Evolutionary conservation across 2,329 filamentous ascomycete genomes (phyloP).

Genomic region (Venturia asperata): DNA sequence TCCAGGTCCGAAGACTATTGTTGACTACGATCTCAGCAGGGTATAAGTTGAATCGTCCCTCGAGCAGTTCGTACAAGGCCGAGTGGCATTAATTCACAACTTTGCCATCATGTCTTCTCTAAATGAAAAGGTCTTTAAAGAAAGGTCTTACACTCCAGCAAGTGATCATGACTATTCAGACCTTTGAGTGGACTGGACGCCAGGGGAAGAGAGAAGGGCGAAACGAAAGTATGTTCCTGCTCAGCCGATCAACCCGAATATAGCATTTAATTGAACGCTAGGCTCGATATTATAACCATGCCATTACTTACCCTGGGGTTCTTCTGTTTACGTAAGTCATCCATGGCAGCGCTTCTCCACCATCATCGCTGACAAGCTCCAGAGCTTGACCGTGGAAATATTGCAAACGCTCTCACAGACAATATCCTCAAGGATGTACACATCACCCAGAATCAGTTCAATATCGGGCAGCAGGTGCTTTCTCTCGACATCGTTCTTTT

Average conservation of each 20-base stretch:
- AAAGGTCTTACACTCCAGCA: neutral
- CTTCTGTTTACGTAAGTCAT: slow-evolving; percentile 24
- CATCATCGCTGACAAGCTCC: slow-evolving; percentile 26
- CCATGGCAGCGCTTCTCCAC: neutral
- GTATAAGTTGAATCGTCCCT: too few relatives aligned
- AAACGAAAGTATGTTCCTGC: slow-evolving; percentile 20
- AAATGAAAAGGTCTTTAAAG: neutral
- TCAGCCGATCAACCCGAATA: neutral
- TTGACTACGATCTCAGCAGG: too few relatives aligned
- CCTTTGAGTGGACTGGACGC: slow-evolving; percentile 20
- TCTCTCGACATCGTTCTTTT: slow-evolving; percentile 22
- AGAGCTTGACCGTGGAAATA: slow-evolving; percentile 34
- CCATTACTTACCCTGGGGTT: slow-evolving; percentile 27
- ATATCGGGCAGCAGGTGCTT: slow-evolving; percentile 24
- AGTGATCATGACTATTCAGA: neutral
- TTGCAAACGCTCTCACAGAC: slow-evolving; percentile 25
- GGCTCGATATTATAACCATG: slow-evolving; percentile 24
- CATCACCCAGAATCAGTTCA: slow-evolving; percentile 26
- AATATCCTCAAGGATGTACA: slow-evolving; percentile 25
- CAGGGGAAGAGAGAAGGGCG: slow-evolving; percentile 19
- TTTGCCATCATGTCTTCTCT: neutral
- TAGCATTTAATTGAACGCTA: neutral
- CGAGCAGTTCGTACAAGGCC: neutral
- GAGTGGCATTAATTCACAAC: neutral
- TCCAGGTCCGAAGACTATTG: too few relatives aligned